Percentiles rank a stretch among this genome's conserved stretches.
Evolutionary conservation across 1,284 basidiomycete species (phyloP).

Genomic region (Meira miltonrushii): DNA sequence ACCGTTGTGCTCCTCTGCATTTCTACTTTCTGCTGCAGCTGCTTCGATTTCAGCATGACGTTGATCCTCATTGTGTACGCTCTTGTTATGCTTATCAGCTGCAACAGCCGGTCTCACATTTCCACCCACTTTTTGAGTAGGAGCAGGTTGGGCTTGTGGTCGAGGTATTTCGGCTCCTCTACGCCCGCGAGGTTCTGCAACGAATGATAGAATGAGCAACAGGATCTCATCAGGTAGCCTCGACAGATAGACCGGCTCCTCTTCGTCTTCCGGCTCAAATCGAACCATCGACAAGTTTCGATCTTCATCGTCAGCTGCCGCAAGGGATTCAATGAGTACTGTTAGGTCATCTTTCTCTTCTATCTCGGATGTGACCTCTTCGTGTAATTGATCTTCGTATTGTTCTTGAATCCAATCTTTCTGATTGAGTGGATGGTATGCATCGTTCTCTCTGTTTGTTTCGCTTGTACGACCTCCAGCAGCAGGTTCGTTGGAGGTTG

Average conservation of each 20-base stretch:
- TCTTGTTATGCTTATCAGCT: neutral
- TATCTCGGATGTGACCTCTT: no score
- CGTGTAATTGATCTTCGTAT: no score
- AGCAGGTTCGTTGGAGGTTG: no score
- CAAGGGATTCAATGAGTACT: conserved; percentile 21
- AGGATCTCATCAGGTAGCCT: conserved; percentile 44
- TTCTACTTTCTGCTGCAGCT: neutral
- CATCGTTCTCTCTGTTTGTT: no score
- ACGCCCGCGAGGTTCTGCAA: conserved; percentile 29
- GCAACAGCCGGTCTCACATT: neutral
- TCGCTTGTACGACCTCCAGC: no score
- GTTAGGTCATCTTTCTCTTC: conserved; percentile 20
- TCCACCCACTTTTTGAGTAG: neutral
- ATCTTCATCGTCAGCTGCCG: conserved; percentile 24
- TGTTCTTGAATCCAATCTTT: no score
- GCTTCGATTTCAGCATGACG: neutral
- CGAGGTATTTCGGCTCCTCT: conserved; percentile 33
- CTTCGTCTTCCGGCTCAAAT: conserved; percentile 34
- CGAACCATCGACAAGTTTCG: conserved; percentile 20
- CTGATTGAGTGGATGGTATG: no score
- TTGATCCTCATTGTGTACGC: neutral
- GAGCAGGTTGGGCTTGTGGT: neutral
- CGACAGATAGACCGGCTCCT: conserved; percentile 21
- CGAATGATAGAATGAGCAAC: conserved; percentile 28
- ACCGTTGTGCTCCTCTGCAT: neutral